Evolutionary conservation across 139 green algal genomes (phyloP).

Genomic region (Zygnema circumcarinatum): DNA sequence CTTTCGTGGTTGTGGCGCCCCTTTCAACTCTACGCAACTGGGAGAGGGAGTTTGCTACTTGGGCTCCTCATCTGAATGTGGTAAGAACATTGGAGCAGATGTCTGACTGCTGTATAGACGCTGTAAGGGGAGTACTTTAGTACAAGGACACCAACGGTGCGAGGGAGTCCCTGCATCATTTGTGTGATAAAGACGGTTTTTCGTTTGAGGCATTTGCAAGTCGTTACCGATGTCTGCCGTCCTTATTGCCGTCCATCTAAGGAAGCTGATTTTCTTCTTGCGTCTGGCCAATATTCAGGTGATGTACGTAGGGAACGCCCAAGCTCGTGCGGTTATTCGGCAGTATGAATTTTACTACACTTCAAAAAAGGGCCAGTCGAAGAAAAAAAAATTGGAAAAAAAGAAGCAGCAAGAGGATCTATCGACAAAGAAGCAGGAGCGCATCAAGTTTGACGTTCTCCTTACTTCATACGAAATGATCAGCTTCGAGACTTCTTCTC

Average conservation of each 20-base stretch:
- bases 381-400: slow-evolving; percentile 32
- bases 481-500: slow-evolving; percentile 73
- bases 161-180: too few species aligned
- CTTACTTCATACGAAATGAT: slow-evolving; percentile 93
- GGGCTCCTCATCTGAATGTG: slow-evolving; percentile 72
- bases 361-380: not conserved
- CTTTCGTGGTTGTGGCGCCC: slow-evolving; percentile 88
- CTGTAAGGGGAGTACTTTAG: too few species aligned
- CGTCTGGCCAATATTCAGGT: slow-evolving; percentile 45
- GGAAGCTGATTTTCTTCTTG: too few species aligned
- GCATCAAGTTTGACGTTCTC: slow-evolving; percentile 76
- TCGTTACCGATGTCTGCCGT: too few species aligned
- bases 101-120: too few species aligned
- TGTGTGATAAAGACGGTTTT: too few species aligned
- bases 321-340: slow-evolving; percentile 68
- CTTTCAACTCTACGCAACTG: slow-evolving; percentile 93
- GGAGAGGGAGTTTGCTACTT: slow-evolving; percentile 86
- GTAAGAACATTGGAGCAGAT: slow-evolving; percentile 62
- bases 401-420: slow-evolving; percentile 11
- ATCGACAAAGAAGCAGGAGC: slow-evolving; percentile 49
- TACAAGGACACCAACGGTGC: too few species aligned
- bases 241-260: too few species aligned
- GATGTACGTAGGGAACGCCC: slow-evolving; percentile 85
- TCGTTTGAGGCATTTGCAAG: too few species aligned
- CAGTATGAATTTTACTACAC: slow-evolving; percentile 72